Evolutionary conservation across 352 stramenopile species (phyloP), one percentile per base, ranked within the genome.

Genomic region (Peronospora farinosa): DNA sequence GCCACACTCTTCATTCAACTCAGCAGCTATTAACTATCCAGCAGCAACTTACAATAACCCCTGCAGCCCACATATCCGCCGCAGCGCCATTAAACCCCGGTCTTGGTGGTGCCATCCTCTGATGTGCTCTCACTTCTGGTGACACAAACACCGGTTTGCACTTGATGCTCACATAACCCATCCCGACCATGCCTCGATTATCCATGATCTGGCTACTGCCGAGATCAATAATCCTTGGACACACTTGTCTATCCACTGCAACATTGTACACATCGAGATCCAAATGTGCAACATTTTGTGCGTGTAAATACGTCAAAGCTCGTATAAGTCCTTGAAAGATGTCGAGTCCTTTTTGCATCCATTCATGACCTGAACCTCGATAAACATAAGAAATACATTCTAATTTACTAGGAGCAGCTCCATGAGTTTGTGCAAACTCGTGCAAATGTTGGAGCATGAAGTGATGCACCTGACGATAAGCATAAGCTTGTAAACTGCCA

Each of bases 181-280:
- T 66, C 1, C 74, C 79, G 17, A 83, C 82, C 21, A 80, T 27
- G 0, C 74, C 68, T 35, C 69, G 60, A 52, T 88, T 70, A 49
- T 91, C 78, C 57, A 90, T 79, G 33, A 93, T 57, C 56, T 88
- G 82, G 45, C 63, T 78, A 57, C 79, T 91, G 25, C 82, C 82
- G 6, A 90, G 57, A 47, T 93, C 82, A 43, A 93, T 88, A 50
- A 92, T 81, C 36, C 82, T 80, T 16, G 78, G 63, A 36, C 61
- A 54, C 16, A 54, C 44, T 12, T 67, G 54, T 47, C 62, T 68
- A 58, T 91, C 82, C 37, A 93, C 74, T 13, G 79, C 79, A 21
- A 93, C 67, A 52, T 93, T 93, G 65, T 90, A 93, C 40, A 90
- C 81, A 60, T 93, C 82, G 7, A 93, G 48, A 57, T 93, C 82